A percentile compares a stretch with the other conserved stretches of the same genome.
Conservation (phyloP, 2,329 filamentous ascomycete species). For the Fusarium anguioides region DNA sequence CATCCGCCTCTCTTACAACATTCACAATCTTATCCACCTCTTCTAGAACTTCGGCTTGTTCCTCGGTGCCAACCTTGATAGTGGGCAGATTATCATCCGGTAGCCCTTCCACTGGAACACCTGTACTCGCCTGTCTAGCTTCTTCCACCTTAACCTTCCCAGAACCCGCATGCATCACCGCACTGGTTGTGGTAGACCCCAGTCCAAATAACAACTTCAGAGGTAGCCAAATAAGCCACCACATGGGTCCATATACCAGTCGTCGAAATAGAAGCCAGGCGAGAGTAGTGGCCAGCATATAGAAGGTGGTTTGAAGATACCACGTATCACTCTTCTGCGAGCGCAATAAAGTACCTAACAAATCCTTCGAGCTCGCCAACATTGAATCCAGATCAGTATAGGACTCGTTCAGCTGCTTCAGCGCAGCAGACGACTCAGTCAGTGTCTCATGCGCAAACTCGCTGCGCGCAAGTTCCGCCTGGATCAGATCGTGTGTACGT, state of each 20-base stretch:
- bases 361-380: conserved; percentile 76
- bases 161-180: conserved; percentile 55
- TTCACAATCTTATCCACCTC: conserved; percentile 67
- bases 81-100: conserved; percentile 61
- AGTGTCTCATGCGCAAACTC: conserved; percentile 92
- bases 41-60: conserved; percentile 57
- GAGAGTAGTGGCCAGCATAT: conserved; percentile 80
- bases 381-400: conserved; percentile 85
- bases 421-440: conserved; percentile 82
- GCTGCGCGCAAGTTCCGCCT: conserved; percentile 84
- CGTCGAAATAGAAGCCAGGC: conserved; percentile 88
- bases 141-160: conserved; percentile 42
- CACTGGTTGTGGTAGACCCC: conserved; percentile 65
- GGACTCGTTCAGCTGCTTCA: conserved; percentile 82
- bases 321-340: conserved; percentile 98
- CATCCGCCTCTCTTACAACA: conserved; percentile 52
- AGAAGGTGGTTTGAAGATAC: conserved; percentile 93
- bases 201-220: conserved; percentile 73
- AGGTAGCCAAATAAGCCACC: conserved; percentile 89
- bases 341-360: conserved; percentile 81
- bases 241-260: conserved; percentile 86
- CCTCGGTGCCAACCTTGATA: conserved; percentile 55
- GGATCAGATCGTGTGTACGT: conserved; percentile 87
- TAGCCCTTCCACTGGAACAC: conserved; percentile 49
- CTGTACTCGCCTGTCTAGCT: conserved; percentile 44